Percentiles rank a stretch among this genome's conserved stretches.
phyloP scores from a whole-genome alignment of 768 basidiomycete genomes.

The Podaxis sp. region DNA sequence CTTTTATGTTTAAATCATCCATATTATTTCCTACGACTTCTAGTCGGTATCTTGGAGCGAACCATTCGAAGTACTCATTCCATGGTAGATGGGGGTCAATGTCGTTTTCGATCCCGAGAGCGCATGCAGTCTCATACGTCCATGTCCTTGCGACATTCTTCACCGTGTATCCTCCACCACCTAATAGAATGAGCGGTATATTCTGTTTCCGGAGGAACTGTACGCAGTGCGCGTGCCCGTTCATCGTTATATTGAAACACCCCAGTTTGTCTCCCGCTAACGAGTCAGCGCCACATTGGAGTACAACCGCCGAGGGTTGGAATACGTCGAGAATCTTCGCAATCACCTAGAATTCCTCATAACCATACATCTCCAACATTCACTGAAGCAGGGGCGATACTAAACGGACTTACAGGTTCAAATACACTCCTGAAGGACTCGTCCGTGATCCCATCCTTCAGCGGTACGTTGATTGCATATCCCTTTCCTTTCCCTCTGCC shows the following conservation, averaged over 20 bases:
- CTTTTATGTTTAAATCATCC: constrained; percentile 87
- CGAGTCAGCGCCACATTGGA: constrained; percentile 97
- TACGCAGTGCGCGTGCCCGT: constrained; percentile 92
- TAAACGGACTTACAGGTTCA: constrained; percentile 67
- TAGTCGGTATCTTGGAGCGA: constrained; percentile 90
- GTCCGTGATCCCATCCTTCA: constrained; percentile 94
- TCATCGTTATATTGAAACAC: constrained; percentile 94
- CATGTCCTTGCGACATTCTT: constrained; percentile 95
- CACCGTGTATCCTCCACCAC: constrained; percentile 96
- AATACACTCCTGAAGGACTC: constrained; percentile 88
- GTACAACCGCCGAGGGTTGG: constrained; percentile 81
- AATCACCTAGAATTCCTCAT: constrained; percentile 57
- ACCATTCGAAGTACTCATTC: constrained; percentile 96
- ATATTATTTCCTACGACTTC: constrained; percentile 92
- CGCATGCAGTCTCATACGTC: constrained; percentile 97
- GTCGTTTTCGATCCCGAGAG: constrained; percentile 79
- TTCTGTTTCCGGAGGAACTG: constrained; percentile 81
- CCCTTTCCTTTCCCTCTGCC: constrained; percentile 83
- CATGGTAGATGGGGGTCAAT: constrained; percentile 80
- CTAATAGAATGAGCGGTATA: constrained; percentile 86
- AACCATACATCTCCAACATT: neutral
- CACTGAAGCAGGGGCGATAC: neutral
- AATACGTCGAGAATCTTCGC: constrained; percentile 84
- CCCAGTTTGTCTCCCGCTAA: constrained; percentile 94
- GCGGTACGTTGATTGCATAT: constrained; percentile 90